Evolutionary conservation across 345 rosid species (phyloP).

Genomic region (Linum tenue): DNA sequence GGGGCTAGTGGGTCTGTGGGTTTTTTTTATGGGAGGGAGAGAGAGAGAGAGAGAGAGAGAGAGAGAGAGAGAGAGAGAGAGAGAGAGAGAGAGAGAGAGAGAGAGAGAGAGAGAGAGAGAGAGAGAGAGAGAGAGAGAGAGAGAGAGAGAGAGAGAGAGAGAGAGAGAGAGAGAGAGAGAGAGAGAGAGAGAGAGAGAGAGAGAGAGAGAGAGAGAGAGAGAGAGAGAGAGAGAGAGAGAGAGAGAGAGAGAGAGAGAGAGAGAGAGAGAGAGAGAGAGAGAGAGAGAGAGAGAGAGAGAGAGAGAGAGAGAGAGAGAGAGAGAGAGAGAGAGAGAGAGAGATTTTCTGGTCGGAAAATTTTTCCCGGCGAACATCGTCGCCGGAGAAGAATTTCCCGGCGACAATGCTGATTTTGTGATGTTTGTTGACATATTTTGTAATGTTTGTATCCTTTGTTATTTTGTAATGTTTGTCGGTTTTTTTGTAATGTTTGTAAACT

Average conservation of each 20-base stretch:
- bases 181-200: not conserved
- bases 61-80: constrained; percentile 1
- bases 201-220: not conserved
- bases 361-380: no score
- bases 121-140: constrained; percentile 1
- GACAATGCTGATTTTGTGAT: no score
- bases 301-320: not conserved
- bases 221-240: constrained; percentile 1
- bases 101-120: constrained; percentile 1
- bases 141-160: constrained; percentile 1
- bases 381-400: no score
- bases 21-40: no score
- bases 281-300: not conserved
- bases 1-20: no score
- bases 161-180: not conserved
- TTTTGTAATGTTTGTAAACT: no score
- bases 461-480: no score
- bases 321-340: constrained; percentile 3
- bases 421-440: no score
- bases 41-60: constrained; percentile 1
- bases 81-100: constrained; percentile 2
- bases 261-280: not conserved
- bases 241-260: not conserved
- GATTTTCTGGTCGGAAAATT: no score
- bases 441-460: no score